Conservation (phyloP, 345 rosid genomes). For the Arabis hirsuta region DNA sequence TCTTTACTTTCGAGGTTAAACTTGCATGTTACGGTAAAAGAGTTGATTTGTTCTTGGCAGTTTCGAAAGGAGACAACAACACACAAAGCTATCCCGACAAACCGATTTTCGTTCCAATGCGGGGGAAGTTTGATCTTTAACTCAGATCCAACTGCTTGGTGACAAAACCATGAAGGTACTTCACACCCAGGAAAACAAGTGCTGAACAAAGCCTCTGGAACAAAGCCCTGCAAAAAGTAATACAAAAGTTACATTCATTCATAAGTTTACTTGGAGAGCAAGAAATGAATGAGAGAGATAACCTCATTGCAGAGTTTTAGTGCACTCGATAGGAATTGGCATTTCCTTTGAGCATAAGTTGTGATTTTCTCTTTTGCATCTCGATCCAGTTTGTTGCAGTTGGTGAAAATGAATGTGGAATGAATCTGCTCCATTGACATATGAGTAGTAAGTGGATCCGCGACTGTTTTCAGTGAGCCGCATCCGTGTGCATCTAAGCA, state of each 20-base stretch:
- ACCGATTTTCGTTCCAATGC: conserved; percentile 23
- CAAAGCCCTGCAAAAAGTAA: conserved; percentile 7
- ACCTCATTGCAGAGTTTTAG: conserved; percentile 18
- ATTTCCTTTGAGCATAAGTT: conserved; percentile 31
- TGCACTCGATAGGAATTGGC: conserved; percentile 21
- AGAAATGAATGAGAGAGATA: neutral
- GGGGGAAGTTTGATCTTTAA: neutral
- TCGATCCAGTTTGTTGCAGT: conserved; percentile 21
- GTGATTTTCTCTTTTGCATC: conserved; percentile 18
- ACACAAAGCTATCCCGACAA: conserved; percentile 30
- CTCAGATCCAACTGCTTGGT: conserved; percentile 18
- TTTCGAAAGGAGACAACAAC: conserved; percentile 23
- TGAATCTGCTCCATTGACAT: neutral
- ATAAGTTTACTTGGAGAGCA: neutral
- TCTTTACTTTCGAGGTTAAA: conserved; percentile 2
- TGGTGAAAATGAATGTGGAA: conserved; percentile 31
- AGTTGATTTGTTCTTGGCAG: conserved; percentile 12
- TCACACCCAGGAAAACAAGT: conserved; percentile 37
- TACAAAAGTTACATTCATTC: neutral
- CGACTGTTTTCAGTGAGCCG: conserved; percentile 6
- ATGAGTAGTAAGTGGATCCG: conserved; percentile 16
- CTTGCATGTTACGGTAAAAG: conserved; percentile 26
- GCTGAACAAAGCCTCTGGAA: conserved; percentile 29
- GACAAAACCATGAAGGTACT: conserved; percentile 31
- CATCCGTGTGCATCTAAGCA: conserved; percentile 34